Percentiles rank a stretch among this genome's conserved stretches.
These are phyloP conservation scores for Colletotrichum sp. DNA, from an alignment of 2,329 filamentous ascomycete genomes.

Conservation along the genomic window DNA sequence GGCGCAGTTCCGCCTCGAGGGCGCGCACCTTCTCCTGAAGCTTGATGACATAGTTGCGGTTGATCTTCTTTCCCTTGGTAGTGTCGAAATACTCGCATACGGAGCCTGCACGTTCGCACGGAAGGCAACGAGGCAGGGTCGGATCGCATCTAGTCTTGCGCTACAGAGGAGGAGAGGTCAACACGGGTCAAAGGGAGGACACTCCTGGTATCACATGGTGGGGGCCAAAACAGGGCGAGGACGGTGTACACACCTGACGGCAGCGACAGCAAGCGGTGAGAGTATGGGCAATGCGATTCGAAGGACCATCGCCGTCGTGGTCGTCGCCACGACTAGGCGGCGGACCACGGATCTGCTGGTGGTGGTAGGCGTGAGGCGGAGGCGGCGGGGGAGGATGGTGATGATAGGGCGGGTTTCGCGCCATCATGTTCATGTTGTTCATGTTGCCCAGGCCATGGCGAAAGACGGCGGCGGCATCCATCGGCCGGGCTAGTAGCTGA, in stretches of 20 bases:
- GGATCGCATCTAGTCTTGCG: slow-evolving; percentile 97
- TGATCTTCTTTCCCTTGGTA: slow-evolving; percentile 82
- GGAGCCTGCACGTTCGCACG: slow-evolving; percentile 90
- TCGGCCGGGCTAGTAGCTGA: slow-evolving; percentile 34
- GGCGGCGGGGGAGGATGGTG: slow-evolving; percentile 23
- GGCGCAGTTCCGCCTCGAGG: slow-evolving; percentile 81
- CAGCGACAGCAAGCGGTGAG: slow-evolving; percentile 82
- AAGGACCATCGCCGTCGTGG: slow-evolving; percentile 54
- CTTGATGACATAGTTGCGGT: slow-evolving; percentile 89
- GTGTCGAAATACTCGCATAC: slow-evolving; percentile 96
- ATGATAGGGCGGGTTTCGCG: slow-evolving; percentile 25
- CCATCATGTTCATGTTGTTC: slow-evolving; percentile 26
- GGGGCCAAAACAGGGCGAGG: slow-evolving; percentile 19
- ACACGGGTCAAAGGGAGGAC: neutral
- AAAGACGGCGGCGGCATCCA: slow-evolving; percentile 67
- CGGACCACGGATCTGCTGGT: slow-evolving; percentile 32
- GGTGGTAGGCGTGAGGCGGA: slow-evolving; percentile 29
- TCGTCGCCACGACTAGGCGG: slow-evolving; percentile 42
- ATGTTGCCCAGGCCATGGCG: slow-evolving; percentile 52
- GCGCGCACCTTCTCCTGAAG: slow-evolving; percentile 86
- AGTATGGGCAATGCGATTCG: slow-evolving; percentile 76
- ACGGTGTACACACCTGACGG: slow-evolving; percentile 65
- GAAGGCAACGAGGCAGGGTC: slow-evolving; percentile 86
- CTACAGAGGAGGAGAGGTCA: slow-evolving; percentile 49
- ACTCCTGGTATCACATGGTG: neutral